Evolutionary conservation across 2,329 filamentous ascomycete genomes (phyloP).

Genomic region (Diaporthe velutina): DNA sequence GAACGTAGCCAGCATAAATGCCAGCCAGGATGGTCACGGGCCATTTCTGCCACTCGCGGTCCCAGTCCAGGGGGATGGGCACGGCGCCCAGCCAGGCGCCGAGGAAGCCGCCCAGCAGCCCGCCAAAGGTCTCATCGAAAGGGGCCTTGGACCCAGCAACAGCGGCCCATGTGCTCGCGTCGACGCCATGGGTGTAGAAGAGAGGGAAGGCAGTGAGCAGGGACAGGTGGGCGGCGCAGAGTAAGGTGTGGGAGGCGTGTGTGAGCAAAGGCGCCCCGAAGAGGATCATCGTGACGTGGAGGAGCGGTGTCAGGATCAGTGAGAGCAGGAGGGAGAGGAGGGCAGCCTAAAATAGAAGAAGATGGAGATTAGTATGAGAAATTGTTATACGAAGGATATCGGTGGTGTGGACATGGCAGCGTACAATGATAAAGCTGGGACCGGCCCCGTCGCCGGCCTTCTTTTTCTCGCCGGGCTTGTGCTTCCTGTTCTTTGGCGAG

Average conservation of each 20-base stretch:
- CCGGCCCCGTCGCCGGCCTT: slow-evolving; percentile 53
- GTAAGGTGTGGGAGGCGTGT: slow-evolving; percentile 81
- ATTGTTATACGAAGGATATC: background rate
- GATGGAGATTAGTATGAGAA: slow-evolving; percentile 28
- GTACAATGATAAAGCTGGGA: slow-evolving; percentile 61
- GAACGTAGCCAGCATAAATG: slow-evolving; percentile 81
- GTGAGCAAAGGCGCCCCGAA: slow-evolving; percentile 93
- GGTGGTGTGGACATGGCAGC: slow-evolving; percentile 42
- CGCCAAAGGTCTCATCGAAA: slow-evolving; percentile 87
- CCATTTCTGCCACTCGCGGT: slow-evolving; percentile 99
- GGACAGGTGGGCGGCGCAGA: slow-evolving; percentile 85
- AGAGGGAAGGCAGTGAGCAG: slow-evolving; percentile 83
- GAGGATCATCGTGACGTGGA: slow-evolving; percentile 79
- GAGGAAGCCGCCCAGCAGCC: slow-evolving; percentile 79
- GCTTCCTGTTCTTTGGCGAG: slow-evolving; percentile 60
- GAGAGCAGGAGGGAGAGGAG: slow-evolving; percentile 70
- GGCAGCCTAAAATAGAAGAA: slow-evolving; percentile 52
- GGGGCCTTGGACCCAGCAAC: slow-evolving; percentile 77
- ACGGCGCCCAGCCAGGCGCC: slow-evolving; percentile 95
- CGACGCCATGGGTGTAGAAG: slow-evolving; percentile 87
- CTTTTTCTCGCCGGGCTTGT: slow-evolving; percentile 65
- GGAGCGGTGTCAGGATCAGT: slow-evolving; percentile 74
- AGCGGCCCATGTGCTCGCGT: slow-evolving; percentile 76
- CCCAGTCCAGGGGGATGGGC: slow-evolving; percentile 97
- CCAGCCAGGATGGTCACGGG: slow-evolving; percentile 91